Evolutionary conservation across 2,329 filamentous ascomycete species (phyloP).

Genomic region (Fusarium globosum): DNA sequence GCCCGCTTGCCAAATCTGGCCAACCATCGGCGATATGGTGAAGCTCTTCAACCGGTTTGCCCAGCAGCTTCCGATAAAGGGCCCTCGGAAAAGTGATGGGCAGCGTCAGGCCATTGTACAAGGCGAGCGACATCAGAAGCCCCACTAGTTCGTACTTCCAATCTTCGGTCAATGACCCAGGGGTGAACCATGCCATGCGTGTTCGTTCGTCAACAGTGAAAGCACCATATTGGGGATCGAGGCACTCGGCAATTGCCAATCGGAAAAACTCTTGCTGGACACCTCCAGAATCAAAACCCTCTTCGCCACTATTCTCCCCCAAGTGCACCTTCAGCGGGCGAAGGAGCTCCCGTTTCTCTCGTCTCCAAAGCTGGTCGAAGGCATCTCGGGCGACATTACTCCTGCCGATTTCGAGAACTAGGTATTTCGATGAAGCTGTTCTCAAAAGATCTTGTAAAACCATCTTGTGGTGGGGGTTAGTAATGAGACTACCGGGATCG

Average conservation of each 20-base stretch:
- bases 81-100: conserved; percentile 89
- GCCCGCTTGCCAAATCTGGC: conserved; percentile 81
- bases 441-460: conserved; percentile 72
- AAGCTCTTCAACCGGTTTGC: conserved; percentile 73
- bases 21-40: conserved; percentile 88
- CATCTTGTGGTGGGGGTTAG: conserved; percentile 67
- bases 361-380: conserved; percentile 89
- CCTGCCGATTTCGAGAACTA: conserved; percentile 76
- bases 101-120: conserved; percentile 93
- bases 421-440: conserved; percentile 75
- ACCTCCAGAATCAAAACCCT: conserved; percentile 92
- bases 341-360: conserved; percentile 83
- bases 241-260: conserved; percentile 80
- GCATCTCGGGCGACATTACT: conserved; percentile 76
- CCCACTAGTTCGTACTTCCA: conserved; percentile 94
- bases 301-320: conserved; percentile 83
- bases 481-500: conserved; percentile 64
- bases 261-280: conserved; percentile 98
- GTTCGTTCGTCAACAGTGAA: conserved; percentile 83
- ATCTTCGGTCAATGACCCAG: conserved; percentile 81
- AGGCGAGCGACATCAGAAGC: conserved; percentile 84
- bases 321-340: conserved; percentile 90
- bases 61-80: conserved; percentile 84
- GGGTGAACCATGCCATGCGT: conserved; percentile 88
- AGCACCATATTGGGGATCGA: conserved; percentile 81